phyloP scores from a whole-genome alignment of 208 protist species.

The Wallacemonas sp. region DNA sequence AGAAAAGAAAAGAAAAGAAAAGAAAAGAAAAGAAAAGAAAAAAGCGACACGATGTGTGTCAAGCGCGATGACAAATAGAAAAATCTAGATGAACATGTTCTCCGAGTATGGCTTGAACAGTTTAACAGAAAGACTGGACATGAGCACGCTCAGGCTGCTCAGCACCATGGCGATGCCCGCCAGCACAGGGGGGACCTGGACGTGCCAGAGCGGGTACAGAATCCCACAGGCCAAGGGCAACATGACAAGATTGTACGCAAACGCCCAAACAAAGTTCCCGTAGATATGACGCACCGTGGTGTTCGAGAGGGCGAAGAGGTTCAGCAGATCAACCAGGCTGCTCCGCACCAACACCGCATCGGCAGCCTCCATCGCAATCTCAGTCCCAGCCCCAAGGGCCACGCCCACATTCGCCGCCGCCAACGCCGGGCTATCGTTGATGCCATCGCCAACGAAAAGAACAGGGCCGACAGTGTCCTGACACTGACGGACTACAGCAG shows the following conservation, averaged over 20 bases:
- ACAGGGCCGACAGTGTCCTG: constrained; percentile 48
- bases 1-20: too few relatives aligned
- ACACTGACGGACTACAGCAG: constrained; percentile 67
- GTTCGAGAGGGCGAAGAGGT: constrained; percentile 58
- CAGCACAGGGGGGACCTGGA: constrained; percentile 67
- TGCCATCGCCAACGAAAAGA: constrained; percentile 90
- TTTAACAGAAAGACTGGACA: constrained; percentile 71
- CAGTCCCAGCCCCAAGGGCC: constrained; percentile 82
- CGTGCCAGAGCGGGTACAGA: constrained; percentile 64
- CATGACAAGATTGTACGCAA: constrained; percentile 88
- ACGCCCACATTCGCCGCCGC: constrained; percentile 87
- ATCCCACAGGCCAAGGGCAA: constrained; percentile 81
- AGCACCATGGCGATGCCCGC: constrained; percentile 80
- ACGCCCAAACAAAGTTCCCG: constrained; percentile 90
- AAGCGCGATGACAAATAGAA: constrained; percentile 14
- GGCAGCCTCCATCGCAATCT: constrained; percentile 82
- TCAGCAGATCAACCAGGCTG: constrained; percentile 71
- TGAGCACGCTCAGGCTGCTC: constrained; percentile 77
- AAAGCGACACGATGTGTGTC: neutral
- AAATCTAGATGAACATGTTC: constrained; percentile 28
- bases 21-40: constrained; percentile 19
- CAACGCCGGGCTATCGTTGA: constrained; percentile 90
- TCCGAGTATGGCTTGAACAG: constrained; percentile 53
- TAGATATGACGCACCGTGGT: constrained; percentile 79
- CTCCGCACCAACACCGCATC: constrained; percentile 83